phyloP scores from a whole-genome alignment of 768 basidiomycete genomes.

The Agaricus sinodeliciosus region DNA sequence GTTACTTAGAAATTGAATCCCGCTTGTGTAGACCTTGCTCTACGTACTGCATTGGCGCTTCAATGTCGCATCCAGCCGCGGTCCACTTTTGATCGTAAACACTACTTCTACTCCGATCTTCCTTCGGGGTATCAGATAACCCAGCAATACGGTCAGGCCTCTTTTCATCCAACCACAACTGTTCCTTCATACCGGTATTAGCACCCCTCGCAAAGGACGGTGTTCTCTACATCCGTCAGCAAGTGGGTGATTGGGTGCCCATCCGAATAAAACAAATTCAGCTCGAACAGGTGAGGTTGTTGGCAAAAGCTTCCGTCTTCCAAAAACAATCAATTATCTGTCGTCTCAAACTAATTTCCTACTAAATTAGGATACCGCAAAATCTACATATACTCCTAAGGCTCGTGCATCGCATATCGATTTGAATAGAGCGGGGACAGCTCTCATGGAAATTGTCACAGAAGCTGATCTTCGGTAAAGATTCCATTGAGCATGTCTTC shows the following conservation, averaged over 20 bases:
- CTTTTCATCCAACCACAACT: too few relatives aligned
- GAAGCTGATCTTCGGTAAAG: slow-evolving; percentile 79
- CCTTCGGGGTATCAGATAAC: slow-evolving; percentile 97
- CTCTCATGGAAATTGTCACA: slow-evolving; percentile 94
- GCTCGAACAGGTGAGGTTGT: slow-evolving; percentile 73
- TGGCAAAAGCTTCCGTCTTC: not conserved
- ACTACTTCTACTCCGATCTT: slow-evolving; percentile 95
- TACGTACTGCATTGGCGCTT: slow-evolving; percentile 78
- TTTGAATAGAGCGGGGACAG: slow-evolving; percentile 85
- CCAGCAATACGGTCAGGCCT: slow-evolving; percentile 73
- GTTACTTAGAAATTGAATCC: slow-evolving; percentile 48
- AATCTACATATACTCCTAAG: slow-evolving; percentile 57
- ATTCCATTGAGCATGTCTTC: not conserved
- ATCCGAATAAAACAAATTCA: slow-evolving; percentile 87
- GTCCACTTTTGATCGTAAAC: slow-evolving; percentile 93
- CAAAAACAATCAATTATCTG: not conserved
- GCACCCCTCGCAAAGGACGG: slow-evolving; percentile 79
- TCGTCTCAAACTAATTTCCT: not conserved
- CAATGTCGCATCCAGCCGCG: slow-evolving; percentile 52
- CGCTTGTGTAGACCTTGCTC: slow-evolving; percentile 69
- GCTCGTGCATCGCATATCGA: slow-evolving; percentile 62
- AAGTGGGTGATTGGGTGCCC: slow-evolving; percentile 19
- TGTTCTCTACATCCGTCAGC: slow-evolving; percentile 35
- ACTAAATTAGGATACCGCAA: slow-evolving; percentile 77
- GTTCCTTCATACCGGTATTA: slow-evolving; percentile 21